Conservation (phyloP, 192 early-diverging fungal genomes). For the Coemansia sp. region DNA sequence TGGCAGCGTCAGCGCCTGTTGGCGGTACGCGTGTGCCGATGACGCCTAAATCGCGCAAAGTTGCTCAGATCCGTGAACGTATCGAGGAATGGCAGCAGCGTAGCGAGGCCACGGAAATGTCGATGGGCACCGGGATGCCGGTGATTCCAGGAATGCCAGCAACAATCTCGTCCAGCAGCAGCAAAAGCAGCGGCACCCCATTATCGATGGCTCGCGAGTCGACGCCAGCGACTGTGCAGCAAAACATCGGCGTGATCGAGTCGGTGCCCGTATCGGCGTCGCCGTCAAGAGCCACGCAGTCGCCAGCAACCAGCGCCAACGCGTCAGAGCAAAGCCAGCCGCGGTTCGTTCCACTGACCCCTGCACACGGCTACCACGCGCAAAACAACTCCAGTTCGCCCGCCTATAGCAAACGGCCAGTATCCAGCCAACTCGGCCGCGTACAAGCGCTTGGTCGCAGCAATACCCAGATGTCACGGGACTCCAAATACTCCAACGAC, state of each 20-base stretch:
- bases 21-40: not conserved
- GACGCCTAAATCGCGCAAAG: conserved; percentile 41
- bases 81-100: conserved; percentile 57
- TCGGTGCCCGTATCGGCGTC: conserved; percentile 8
- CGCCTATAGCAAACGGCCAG: not conserved
- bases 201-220: not conserved
- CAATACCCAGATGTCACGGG: conserved; percentile 19
- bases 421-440: conserved; percentile 1
- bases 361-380: not conserved
- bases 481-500: conserved; percentile 36
- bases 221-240: conserved; percentile 32
- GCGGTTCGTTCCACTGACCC: conserved; percentile 36
- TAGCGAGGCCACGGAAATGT: conserved; percentile 11
- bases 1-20: too few species aligned
- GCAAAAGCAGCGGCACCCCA: conserved; percentile 21
- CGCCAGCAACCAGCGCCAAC: not conserved
- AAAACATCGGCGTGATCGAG: conserved; percentile 46
- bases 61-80: conserved; percentile 46
- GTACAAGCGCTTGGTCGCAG: conserved; percentile 10
- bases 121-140: not conserved
- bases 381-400: not conserved
- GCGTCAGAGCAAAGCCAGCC: conserved; percentile 1
- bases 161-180: not conserved
- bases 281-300: not conserved
- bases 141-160: not conserved